Base-by-base conservation (phyloP, 1,284 basidiomycete species). In the Microstroma glucosiphilum region DNA sequence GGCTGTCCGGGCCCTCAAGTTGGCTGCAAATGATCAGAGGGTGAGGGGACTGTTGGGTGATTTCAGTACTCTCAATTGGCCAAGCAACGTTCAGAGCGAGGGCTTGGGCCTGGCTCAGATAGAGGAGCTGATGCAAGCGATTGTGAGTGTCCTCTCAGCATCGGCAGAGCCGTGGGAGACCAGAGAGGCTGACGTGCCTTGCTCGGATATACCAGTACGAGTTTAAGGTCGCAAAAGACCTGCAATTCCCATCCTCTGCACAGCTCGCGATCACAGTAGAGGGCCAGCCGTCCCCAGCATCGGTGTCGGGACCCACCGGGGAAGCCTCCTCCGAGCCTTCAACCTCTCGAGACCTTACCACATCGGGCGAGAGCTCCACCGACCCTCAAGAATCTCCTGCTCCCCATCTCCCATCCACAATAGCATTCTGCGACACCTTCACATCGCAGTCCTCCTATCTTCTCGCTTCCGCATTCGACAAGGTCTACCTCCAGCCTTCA, bases 11-110 rank as follows among this genome's bases (percentile, higher is more conserved):
- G 72, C 81, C 13, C 73, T 82, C 55, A 80, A 80, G 54, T 77
- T 74, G 64, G 78, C 80, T 6, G 73, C 78, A 60, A 61, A 62
- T 6, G 81, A 82, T 64, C 71, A 75, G 25, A 71, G 80, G 11
- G 76, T 82, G 59, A 74, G 75, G 58, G 81, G 81, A 41, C 72
- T 82, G 63, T 73, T 82, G 58, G 81, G 80, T 58, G 81, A 82
- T 66, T 80, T 82, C 58, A 78, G 76, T 21, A 69, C 72, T 4
- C 67, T 78, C 8, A 75, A 80, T 48, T 69, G 78, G 4, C 81
- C 81, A 0, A 69, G 75, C 15, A 77, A 76, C 1, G 74, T 78
- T 4, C 57, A 68, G 23, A 67, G 67, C 15, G 57, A 69, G 61
- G 54, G 70, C 2, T 73, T 82, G n/a, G 81, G 81, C 0, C 61